Conservation (phyloP, 768 basidiomycete genomes). For the Pleurotus tuber-regium region DNA sequence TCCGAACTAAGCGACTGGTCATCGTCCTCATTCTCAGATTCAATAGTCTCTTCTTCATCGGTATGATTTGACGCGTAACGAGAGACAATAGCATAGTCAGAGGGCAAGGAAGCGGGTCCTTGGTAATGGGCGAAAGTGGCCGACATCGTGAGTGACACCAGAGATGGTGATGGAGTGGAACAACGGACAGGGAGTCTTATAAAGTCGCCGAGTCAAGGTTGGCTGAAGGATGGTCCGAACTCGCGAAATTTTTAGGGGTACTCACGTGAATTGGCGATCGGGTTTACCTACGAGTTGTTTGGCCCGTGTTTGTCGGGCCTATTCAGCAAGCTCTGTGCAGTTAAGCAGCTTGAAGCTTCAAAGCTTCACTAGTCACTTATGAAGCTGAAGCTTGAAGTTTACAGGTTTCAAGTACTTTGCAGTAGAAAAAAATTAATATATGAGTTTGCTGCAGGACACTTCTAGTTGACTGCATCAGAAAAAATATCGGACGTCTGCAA, state of each 20-base stretch:
- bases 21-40: constrained; percentile 18
- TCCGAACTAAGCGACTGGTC: constrained; percentile 11
- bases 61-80: constrained; percentile 37
- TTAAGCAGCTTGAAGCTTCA: too few relatives aligned
- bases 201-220: not conserved
- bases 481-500: too few relatives aligned
- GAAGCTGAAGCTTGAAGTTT: too few relatives aligned
- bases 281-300: not conserved
- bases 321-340: too few relatives aligned
- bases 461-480: too few relatives aligned
- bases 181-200: not conserved
- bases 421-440: too few relatives aligned
- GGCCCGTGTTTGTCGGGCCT: not conserved
- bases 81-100: constrained; percentile 64
- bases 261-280: constrained; percentile 2
- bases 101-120: constrained; percentile 56
- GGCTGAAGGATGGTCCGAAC: not conserved
- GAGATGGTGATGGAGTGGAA: not conserved
- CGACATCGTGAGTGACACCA: constrained; percentile 25
- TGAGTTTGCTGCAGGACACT: too few relatives aligned
- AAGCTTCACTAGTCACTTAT: too few relatives aligned
- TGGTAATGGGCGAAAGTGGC: constrained; percentile 56
- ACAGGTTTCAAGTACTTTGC: too few relatives aligned
- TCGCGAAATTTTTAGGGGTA: constrained; percentile 4
- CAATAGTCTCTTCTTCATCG: constrained; percentile 12